Percentiles rank a stretch among this genome's conserved stretches.
These are phyloP conservation scores for Aureobasidium zeae DNA, from an alignment of 2,329 filamentous ascomycete species.

Conservation along the genomic window DNA sequence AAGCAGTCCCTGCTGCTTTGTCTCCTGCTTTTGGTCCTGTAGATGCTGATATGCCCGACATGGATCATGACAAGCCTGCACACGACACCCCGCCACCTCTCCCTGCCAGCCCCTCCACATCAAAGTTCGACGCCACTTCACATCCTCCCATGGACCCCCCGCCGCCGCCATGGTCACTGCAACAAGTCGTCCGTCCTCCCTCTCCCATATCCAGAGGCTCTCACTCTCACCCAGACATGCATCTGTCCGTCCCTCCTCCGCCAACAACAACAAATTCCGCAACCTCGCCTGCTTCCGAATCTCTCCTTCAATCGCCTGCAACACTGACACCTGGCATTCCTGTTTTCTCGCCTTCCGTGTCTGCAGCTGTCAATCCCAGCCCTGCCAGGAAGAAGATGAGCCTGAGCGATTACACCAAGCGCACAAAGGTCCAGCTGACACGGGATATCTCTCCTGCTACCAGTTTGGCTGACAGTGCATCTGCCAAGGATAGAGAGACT, in stretches of 20 bases:
- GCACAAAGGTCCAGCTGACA: constrained; percentile 29
- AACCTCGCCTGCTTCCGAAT: constrained; percentile 1
- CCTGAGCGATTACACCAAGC: constrained; percentile 42
- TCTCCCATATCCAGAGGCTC: constrained; percentile 18
- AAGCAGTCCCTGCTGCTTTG: background rate
- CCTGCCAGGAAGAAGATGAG: constrained; percentile 42
- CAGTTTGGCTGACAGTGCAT: constrained; percentile 10
- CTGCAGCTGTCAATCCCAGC: constrained; percentile 33
- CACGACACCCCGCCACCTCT: constrained; percentile 1
- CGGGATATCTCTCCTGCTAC: constrained; percentile 8
- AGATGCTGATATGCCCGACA: constrained; percentile 39
- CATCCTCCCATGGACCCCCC: constrained; percentile 28
- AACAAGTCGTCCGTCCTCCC: constrained; percentile 8
- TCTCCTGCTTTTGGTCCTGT: constrained; percentile 11
- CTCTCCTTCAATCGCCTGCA: constrained; percentile 24
- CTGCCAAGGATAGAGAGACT: constrained; percentile 10
- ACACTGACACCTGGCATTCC: constrained; percentile 19
- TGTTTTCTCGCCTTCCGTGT: constrained; percentile 31
- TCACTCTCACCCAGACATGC: constrained; percentile 20
- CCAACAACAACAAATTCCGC: constrained; percentile 20
- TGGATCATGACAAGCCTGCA: constrained; percentile 14
- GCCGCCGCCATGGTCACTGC: constrained; percentile 21
- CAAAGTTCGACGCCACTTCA: constrained; percentile 17
- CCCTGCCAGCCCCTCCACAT: constrained; percentile 1
- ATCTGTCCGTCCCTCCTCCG: constrained; percentile 28